Evolutionary conservation across 1,284 basidiomycete species (phyloP), one percentile per base, ranked within the genome.

Genomic region (Malassezia vespertilionis): DNA sequence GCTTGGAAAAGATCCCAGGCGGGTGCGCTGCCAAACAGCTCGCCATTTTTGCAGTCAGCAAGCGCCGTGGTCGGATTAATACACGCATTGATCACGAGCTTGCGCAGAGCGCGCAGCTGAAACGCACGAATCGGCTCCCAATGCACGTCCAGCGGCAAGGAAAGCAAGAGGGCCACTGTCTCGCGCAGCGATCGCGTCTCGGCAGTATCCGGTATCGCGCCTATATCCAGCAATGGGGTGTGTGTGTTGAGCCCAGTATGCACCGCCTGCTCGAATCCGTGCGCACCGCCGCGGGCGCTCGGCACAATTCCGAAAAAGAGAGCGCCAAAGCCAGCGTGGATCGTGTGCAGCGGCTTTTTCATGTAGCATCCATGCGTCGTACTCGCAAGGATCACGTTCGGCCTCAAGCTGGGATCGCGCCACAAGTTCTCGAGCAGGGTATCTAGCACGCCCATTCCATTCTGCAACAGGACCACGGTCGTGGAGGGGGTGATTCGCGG

Each of bases 361-460:
- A 50, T 73, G 76, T 82, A 49, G 77, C 80, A 48, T 7, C 86
- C 85, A 63, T 95, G 89, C 1, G 82, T 84, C 45, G 84, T 87
- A 20, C 80, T 81, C 7, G 82, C 82, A 44, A 93, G 75, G 41
- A 96, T 78, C 69, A 96, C 86, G 64, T 86, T 81, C 5, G 91
- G 91, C 27, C 89, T 79, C 18, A 74, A 73, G 12, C 73, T 65
- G 8, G 81, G 78, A 62, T 88, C 81, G 31, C 77, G 81, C 73
- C 90, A 97, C 36, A 87, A 62, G 14, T 76, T 69, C 12, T 75
- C 70, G 33, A 86, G 71, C 42, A 95, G 75, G 53, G 80, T 74
- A 61, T 96, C 89, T 71, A 89, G 84, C 12, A 91, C 75, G 14
- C 88, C 90, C 81, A 93, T 77, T 75, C 69, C 90, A 69, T 95